phyloP scores from a whole-genome alignment of 768 basidiomycete species.

The Lentinula sp. region DNA sequence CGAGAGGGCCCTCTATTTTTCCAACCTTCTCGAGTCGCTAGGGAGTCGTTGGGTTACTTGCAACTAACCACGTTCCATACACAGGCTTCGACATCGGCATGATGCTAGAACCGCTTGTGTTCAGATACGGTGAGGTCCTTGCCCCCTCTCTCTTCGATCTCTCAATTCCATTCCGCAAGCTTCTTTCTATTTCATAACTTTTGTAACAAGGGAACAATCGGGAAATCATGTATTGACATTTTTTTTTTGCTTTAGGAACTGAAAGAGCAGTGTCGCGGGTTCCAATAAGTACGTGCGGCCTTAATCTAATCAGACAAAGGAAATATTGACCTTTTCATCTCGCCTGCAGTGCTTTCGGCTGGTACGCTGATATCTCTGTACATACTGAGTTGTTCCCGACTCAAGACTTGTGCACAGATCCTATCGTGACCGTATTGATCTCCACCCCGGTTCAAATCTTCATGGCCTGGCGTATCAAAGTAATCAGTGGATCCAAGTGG shows the following conservation, averaged over 20 bases:
- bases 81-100: background rate
- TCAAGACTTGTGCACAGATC: slow-evolving; percentile 12
- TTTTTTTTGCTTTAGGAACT: background rate
- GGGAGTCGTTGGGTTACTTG: too few species aligned
- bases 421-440: slow-evolving; percentile 26
- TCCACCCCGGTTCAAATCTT: slow-evolving; percentile 37
- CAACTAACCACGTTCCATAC: too few species aligned
- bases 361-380: slow-evolving; percentile 13
- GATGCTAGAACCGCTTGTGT: slow-evolving; percentile 1
- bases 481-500: slow-evolving; percentile 22
- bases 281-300: background rate
- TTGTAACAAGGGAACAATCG: too few species aligned
- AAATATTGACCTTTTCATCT: background rate
- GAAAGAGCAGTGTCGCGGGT: background rate
- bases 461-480: slow-evolving; percentile 32
- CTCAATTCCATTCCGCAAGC: too few species aligned
- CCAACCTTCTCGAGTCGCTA: too few species aligned
- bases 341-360: background rate
- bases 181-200: background rate
- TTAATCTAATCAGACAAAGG: background rate
- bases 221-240: background rate
- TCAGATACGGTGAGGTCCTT: slow-evolving; percentile 2
- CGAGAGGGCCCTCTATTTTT: too few species aligned
- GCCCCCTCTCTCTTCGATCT: too few species aligned
- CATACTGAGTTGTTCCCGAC: slow-evolving; percentile 15